Evolutionary conservation across 805 yeast genomes (phyloP).

Genomic region (Yarrowia sp.): DNA sequence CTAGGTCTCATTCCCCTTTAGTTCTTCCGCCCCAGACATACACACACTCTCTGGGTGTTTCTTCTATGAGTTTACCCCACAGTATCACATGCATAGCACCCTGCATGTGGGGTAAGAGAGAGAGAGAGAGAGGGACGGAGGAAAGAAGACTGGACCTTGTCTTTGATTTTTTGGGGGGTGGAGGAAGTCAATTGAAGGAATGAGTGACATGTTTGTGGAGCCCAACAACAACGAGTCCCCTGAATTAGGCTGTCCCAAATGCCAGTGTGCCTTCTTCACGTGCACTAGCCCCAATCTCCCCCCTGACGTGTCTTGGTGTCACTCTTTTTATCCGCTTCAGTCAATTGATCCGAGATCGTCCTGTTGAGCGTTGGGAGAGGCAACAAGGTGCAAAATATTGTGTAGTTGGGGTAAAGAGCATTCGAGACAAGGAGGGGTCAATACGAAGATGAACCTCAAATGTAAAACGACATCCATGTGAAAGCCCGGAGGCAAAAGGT

Average conservation of each 20-base stretch:
- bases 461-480: conserved; percentile 19
- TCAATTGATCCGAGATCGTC: conserved; percentile 11
- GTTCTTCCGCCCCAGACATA: not conserved
- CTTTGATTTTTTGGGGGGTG: not conserved
- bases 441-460: conserved; percentile 25
- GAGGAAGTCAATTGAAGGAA: conserved; percentile 1
- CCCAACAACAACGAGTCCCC: too few relatives aligned
- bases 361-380: conserved; percentile 29
- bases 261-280: too few relatives aligned
- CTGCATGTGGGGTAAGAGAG: conserved; percentile 23
- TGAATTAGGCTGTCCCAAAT: too few relatives aligned
- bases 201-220: not conserved
- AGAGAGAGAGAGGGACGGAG: not conserved
- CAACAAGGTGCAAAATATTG: conserved; percentile 9
- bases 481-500: not conserved
- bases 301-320: too few relatives aligned
- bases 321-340: not conserved
- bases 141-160: not conserved
- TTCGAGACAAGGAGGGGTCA: conserved; percentile 24
- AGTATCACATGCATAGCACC: conserved; percentile 27
- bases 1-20: not conserved
- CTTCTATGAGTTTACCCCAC: conserved; percentile 6
- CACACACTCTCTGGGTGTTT: not conserved
- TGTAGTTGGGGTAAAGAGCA: conserved; percentile 16
- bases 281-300: not conserved